These are phyloP conservation scores for Cyberlindnera suaveolens DNA, from an alignment of 805 yeast species.

Conservation along the genomic window DNA sequence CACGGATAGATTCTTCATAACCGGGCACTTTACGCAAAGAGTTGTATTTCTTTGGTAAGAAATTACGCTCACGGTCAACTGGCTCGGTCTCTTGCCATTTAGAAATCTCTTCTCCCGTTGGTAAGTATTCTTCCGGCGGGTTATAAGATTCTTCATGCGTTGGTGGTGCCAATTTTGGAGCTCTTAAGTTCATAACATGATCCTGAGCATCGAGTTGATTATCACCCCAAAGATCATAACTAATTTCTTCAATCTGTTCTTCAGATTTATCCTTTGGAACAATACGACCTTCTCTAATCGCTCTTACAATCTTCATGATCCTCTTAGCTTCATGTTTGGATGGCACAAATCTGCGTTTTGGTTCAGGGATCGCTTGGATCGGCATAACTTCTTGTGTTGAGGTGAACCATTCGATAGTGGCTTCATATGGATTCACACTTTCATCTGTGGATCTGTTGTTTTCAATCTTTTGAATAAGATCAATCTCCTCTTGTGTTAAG, in stretches of 20 bases:
- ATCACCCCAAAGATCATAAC: slow-evolving; percentile 84
- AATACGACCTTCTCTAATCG: slow-evolving; percentile 94
- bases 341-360: slow-evolving; percentile 94
- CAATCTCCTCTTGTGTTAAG: slow-evolving; percentile 80
- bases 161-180: slow-evolving; percentile 95
- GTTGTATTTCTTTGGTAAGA: slow-evolving; percentile 72
- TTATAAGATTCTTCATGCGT: slow-evolving; percentile 94
- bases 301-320: slow-evolving; percentile 92
- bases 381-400: slow-evolving; percentile 84
- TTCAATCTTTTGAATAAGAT: slow-evolving; percentile 80
- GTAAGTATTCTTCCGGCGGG: slow-evolving; percentile 93
- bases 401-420: slow-evolving; percentile 94
- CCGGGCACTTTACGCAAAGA: slow-evolving; percentile 93
- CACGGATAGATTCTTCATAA: slow-evolving; percentile 77
- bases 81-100: slow-evolving; percentile 68
- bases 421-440: slow-evolving; percentile 80
- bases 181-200: slow-evolving; percentile 87
- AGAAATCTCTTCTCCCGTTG: slow-evolving; percentile 69
- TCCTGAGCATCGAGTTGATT: slow-evolving; percentile 54
- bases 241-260: slow-evolving; percentile 44
- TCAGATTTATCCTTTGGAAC: slow-evolving; percentile 61
- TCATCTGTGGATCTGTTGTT: slow-evolving; percentile 80
- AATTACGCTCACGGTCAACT: slow-evolving; percentile 70
- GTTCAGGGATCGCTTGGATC: slow-evolving; percentile 89
- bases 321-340: slow-evolving; percentile 95